phyloP scores from a whole-genome alignment of 495 filamentous ascomycete species.

The Astrothelium macrocarpum region DNA sequence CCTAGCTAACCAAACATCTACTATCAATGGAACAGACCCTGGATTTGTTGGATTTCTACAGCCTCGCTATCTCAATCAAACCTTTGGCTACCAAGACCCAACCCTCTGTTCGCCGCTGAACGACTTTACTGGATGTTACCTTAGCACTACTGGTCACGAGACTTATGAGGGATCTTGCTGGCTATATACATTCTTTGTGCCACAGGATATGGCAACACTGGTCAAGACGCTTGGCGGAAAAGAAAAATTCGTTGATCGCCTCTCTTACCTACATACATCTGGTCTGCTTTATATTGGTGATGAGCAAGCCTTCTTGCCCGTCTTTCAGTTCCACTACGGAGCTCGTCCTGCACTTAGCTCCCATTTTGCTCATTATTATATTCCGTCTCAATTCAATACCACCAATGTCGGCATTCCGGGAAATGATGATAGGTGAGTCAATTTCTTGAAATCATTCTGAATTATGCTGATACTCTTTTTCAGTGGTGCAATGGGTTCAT shows the following conservation, averaged over 20 bases:
- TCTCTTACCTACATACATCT: slow-evolving; percentile 32
- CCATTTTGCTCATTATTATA: slow-evolving; percentile 31
- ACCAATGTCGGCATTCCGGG: slow-evolving; percentile 32
- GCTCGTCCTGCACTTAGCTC: slow-evolving; percentile 33
- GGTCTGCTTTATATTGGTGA: slow-evolving; percentile 36
- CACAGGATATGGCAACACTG: slow-evolving; percentile 33
- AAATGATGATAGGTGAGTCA: slow-evolving; percentile 41
- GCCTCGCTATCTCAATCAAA: slow-evolving; percentile 20
- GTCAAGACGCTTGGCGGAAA: slow-evolving; percentile 32
- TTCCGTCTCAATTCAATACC: slow-evolving; percentile 32
- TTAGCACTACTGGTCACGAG: slow-evolving; percentile 43
- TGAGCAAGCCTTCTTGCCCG: slow-evolving; percentile 35
- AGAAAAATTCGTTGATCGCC: slow-evolving; percentile 26
- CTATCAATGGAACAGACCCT: slow-evolving; percentile 21
- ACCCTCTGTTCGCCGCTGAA: slow-evolving; percentile 50
- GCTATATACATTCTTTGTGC: slow-evolving; percentile 35
- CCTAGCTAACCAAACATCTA: slow-evolving; percentile 13
- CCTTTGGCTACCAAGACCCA: slow-evolving; percentile 22
- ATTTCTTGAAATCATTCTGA: background rate
- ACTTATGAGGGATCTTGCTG: slow-evolving; percentile 32
- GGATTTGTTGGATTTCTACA: slow-evolving; percentile 22
- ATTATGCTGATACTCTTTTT: slow-evolving; percentile 20
- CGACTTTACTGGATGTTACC: slow-evolving; percentile 48
- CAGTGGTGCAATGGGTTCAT: slow-evolving; percentile 37
- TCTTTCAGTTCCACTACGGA: slow-evolving; percentile 38